Base-by-base conservation (phyloP, 2,329 filamentous ascomycete species). In the Pezicula neosporulosa region DNA sequence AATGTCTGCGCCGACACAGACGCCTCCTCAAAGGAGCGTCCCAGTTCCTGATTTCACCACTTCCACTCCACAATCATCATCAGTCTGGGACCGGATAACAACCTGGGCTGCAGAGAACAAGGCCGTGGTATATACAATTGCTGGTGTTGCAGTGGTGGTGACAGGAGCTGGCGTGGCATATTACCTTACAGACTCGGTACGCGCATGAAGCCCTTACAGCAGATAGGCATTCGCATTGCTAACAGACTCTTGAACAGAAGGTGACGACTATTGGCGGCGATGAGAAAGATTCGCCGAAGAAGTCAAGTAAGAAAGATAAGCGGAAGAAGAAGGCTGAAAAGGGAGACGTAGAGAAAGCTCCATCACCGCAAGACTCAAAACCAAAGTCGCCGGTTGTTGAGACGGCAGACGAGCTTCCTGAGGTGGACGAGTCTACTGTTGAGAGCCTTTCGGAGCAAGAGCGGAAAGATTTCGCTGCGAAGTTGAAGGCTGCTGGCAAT, bases 51-150 rank as follows among this genome's bases (percentile, higher is more conserved):
- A 57, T 48, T 66, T 68, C 58, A 54, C 62, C 50, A 60, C 60
- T 50, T 63, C 64, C 50, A 60, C 65, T 58, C 54, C 64, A 56
- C 57, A 60, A 50, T 64, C 63, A 50, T 64, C 63, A 50, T 63
- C 63, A 44, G 57, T 65, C 18, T 96, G 91, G 91, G 90, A 96
- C 71, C 87, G 92, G 65, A 77, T 97, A 72, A 87, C 91, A 60
- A 86, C 78, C 66, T 99, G 94, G 93, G 91, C 89, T 13, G 89
- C 91, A 2, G 93, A 97, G 70, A 92, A 99, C 76, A 97, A 97
- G 77, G 88, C 90, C 44, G 81, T 93, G 49, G 92, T 96, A 57
- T 99, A 97, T 73, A 97, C 94, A 60, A 90, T 97, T 72, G 94
- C 93, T 50, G 94, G 94, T 65, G 89, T 96, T 54, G 93, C 93